These are phyloP conservation scores for Pisolithus thermaeus DNA, from an alignment of 1,284 basidiomycete species.

Conservation along the genomic window DNA sequence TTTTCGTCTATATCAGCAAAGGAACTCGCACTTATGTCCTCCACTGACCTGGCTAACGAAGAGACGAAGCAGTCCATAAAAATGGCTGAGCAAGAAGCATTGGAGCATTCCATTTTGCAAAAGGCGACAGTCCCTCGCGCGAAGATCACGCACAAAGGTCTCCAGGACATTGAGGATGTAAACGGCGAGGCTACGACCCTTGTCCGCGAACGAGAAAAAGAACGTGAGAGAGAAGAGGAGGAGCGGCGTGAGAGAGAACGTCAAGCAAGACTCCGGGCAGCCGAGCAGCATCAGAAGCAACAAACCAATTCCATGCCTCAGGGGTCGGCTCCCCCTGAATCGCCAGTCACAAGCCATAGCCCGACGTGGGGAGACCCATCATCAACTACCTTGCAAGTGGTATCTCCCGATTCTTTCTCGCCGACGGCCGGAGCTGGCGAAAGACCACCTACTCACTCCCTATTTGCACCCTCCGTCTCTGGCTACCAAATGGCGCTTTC, in stretches of 20 bases:
- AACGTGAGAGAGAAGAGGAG: slow-evolving; percentile 51
- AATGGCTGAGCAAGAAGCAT: slow-evolving; percentile 70
- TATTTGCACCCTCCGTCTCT: slow-evolving; percentile 40
- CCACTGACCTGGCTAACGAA: slow-evolving; percentile 80
- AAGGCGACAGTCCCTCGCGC: slow-evolving; percentile 67
- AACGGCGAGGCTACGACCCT: slow-evolving; percentile 47
- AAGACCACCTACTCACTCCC: slow-evolving; percentile 31
- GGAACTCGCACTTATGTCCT: slow-evolving; percentile 76
- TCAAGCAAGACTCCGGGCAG: slow-evolving; percentile 46
- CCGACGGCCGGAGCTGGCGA: slow-evolving; percentile 17
- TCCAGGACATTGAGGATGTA: slow-evolving; percentile 79
- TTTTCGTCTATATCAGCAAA: slow-evolving; percentile 57
- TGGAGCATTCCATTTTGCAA: slow-evolving; percentile 78
- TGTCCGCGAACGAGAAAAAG: slow-evolving; percentile 49
- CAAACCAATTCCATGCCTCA: slow-evolving; percentile 38
- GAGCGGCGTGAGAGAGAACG: slow-evolving; percentile 61
- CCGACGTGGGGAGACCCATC: slow-evolving; percentile 57
- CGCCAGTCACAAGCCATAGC: slow-evolving; percentile 42
- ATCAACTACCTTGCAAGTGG: slow-evolving; percentile 40
- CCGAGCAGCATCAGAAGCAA: slow-evolving; percentile 39
- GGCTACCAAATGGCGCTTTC: slow-evolving; percentile 32
- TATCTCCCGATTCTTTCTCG: slow-evolving; percentile 21
- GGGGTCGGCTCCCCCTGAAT: slow-evolving; percentile 58
- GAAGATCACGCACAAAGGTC: slow-evolving; percentile 86
- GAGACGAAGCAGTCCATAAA: slow-evolving; percentile 76